A percentile compares a stretch with the other conserved stretches of the same genome.
These are phyloP conservation scores for Capsaspora owczarzaki DNA, from an alignment of 78 protist genomes.

Conservation along the genomic window DNA sequence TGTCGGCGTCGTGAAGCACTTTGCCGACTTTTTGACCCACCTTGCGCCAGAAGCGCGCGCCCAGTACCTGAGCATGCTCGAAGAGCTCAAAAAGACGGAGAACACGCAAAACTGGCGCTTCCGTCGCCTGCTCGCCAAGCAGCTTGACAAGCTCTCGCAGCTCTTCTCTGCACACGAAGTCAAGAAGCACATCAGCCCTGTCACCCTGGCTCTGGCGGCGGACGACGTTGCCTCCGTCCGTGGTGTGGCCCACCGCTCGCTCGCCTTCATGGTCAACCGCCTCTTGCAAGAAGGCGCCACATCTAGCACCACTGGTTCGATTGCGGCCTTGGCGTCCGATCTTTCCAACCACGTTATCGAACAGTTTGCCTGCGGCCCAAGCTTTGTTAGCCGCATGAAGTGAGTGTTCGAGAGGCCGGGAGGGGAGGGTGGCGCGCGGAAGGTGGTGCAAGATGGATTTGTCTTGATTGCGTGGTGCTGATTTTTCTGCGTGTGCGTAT, in stretches of 20 bases:
- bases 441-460: too few species aligned
- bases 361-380: too few species aligned
- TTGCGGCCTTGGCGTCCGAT: not conserved
- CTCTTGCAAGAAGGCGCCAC: not conserved
- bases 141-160: not conserved
- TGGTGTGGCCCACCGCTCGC: not conserved
- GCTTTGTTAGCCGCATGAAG: too few species aligned
- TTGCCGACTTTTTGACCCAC: slow-evolving; percentile 19
- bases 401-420: not conserved
- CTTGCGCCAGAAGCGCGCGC: not conserved
- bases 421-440: too few species aligned
- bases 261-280: too few species aligned
- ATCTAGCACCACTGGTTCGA: not conserved
- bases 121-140: not conserved
- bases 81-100: not conserved
- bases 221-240: not conserved
- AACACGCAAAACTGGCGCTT: not conserved
- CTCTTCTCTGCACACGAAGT: not conserved
- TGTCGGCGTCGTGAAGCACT: slow-evolving; percentile 21
- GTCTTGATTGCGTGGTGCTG: too few species aligned
- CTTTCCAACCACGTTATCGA: not conserved
- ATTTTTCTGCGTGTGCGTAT: not conserved
- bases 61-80: not conserved
- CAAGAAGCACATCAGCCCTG: not conserved
- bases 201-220: not conserved